phyloP scores from a whole-genome alignment of 1,139 yeast species.

The Diutina pseudorugosa region DNA sequence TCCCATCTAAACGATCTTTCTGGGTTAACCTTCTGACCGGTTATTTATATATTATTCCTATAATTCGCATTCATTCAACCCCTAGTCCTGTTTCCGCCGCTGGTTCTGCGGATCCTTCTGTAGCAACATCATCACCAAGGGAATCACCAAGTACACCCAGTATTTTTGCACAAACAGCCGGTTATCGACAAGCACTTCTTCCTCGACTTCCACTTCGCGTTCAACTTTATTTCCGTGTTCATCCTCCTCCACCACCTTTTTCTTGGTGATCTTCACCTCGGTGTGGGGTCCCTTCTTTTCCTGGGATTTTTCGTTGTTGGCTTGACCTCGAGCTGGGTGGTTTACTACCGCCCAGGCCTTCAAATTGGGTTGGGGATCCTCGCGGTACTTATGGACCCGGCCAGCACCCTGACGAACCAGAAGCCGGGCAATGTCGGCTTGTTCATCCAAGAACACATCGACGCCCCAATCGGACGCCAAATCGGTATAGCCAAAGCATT shows the following conservation, averaged over 20 bases:
- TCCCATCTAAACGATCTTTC: background rate
- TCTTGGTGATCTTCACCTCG: slow-evolving; percentile 5
- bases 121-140: slow-evolving; percentile 21
- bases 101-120: slow-evolving; percentile 20
- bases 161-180: slow-evolving; percentile 41
- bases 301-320: background rate
- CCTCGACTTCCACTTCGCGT: slow-evolving; percentile 13
- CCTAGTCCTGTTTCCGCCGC: slow-evolving; percentile 11
- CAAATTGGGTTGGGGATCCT: background rate
- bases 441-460: background rate
- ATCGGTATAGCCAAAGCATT: slow-evolving; percentile 18
- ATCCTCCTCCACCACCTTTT: slow-evolving; percentile 11
- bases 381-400: background rate
- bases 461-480: slow-evolving; percentile 6
- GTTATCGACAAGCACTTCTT: slow-evolving; percentile 12
- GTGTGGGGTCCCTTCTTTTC: background rate
- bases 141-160: slow-evolving; percentile 40
- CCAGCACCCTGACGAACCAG: background rate
- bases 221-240: slow-evolving; percentile 14
- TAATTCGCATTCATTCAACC: too few species aligned
- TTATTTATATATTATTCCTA: too few species aligned
- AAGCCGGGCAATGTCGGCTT: background rate
- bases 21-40: background rate
- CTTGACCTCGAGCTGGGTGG: background rate
- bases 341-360: background rate